These are phyloP conservation scores for Phytophthora podocarpi DNA, from an alignment of 352 stramenopile genomes.

Conservation along the genomic window DNA sequence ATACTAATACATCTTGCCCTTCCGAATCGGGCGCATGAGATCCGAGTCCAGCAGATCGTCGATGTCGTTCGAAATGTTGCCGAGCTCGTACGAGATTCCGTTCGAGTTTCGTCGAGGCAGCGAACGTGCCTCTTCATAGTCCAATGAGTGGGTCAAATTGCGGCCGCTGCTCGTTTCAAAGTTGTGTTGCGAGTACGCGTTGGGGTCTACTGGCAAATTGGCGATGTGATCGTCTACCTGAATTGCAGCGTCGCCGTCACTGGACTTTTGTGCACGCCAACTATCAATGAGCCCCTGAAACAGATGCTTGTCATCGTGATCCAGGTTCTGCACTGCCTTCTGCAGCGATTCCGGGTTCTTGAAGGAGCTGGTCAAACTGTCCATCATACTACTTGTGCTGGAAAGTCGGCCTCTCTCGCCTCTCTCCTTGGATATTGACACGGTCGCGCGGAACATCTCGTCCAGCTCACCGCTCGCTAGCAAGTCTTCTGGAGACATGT, in stretches of 20 bases:
- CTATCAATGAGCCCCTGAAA: constrained; percentile 73
- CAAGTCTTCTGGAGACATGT: constrained; percentile 80
- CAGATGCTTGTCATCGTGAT: constrained; percentile 68
- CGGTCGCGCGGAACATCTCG: constrained; percentile 72
- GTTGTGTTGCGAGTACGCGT: constrained; percentile 35
- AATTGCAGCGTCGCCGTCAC: constrained; percentile 8
- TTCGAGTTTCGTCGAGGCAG: constrained; percentile 38
- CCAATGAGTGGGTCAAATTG: constrained; percentile 49
- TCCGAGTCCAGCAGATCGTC: constrained; percentile 56
- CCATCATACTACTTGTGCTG: constrained; percentile 36
- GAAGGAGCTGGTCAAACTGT: constrained; percentile 60
- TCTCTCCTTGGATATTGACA: constrained; percentile 68
- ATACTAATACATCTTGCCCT: constrained; percentile 62
- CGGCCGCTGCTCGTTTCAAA: constrained; percentile 40
- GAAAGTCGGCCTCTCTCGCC: constrained; percentile 18
- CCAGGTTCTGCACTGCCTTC: constrained; percentile 58
- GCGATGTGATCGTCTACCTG: constrained; percentile 34
- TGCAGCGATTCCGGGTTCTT: constrained; percentile 62
- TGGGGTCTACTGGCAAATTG: constrained; percentile 49
- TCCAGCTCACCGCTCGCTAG: constrained; percentile 81
- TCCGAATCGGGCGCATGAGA: constrained; percentile 69
- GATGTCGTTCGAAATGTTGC: constrained; percentile 50
- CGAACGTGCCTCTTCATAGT: constrained; percentile 38
- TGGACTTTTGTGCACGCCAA: constrained; percentile 37
- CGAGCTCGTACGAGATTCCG: constrained; percentile 43